A percentile compares a stretch with the other conserved stretches of the same genome.
Evolutionary conservation across 306 rosid species (phyloP).

Genomic region (Ziziphus jujuba): DNA sequence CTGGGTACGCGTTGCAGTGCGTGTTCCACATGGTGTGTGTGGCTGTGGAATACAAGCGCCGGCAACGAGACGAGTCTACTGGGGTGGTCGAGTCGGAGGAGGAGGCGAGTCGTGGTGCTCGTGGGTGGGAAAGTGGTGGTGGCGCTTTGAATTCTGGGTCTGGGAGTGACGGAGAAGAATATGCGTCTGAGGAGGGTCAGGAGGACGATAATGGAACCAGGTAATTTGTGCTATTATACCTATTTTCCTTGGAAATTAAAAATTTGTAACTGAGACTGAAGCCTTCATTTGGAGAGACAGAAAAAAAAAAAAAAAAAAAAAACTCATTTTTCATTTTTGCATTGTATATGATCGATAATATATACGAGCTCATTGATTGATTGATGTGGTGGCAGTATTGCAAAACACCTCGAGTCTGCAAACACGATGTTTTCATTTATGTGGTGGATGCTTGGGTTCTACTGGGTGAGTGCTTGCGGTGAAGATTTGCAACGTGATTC

Average conservation of each 20-base stretch:
- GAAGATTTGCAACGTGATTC: slow-evolving; percentile 61
- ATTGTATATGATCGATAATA: neutral
- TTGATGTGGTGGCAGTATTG: slow-evolving; percentile 44
- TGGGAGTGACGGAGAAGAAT: slow-evolving; percentile 58
- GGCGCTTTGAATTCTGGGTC: slow-evolving; percentile 50
- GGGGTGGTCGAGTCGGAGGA: neutral
- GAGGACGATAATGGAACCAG: slow-evolving; percentile 42
- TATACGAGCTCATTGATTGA: neutral
- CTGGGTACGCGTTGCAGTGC: slow-evolving; percentile 68
- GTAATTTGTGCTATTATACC: slow-evolving; percentile 20
- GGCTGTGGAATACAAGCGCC: slow-evolving; percentile 43
- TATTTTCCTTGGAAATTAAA: neutral
- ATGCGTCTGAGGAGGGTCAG: slow-evolving; percentile 23
- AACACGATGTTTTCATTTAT: slow-evolving; percentile 77
- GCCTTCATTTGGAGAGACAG: no score
- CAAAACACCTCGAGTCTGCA: slow-evolving; percentile 73
- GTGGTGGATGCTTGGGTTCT: slow-evolving; percentile 95
- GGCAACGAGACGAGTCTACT: slow-evolving; percentile 23
- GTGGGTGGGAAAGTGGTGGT: slow-evolving; percentile 39
- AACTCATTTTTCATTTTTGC: neutral
- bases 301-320: no score
- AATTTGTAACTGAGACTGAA: no score
- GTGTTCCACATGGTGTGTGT: slow-evolving; percentile 62
- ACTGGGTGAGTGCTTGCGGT: slow-evolving; percentile 94
- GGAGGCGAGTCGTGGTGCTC: slow-evolving; percentile 18